These are phyloP conservation scores for Rhynchosporium graminicola DNA, from an alignment of 2,329 filamentous ascomycete species.

Conservation along the genomic window DNA sequence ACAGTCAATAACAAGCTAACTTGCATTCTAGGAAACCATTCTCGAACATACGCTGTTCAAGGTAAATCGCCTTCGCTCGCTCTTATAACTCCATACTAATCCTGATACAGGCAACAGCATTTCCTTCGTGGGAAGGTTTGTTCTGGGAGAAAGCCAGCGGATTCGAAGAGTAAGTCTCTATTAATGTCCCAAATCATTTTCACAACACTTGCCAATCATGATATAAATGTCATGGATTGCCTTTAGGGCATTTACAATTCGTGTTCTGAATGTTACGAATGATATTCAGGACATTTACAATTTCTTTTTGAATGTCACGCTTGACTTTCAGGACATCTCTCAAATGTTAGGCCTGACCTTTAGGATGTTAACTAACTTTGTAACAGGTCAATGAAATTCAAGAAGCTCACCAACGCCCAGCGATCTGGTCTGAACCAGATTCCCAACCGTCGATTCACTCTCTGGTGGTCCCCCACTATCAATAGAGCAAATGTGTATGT, in stretches of 20 bases:
- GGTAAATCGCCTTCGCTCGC: constrained; percentile 9
- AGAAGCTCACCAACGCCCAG: constrained; percentile 97
- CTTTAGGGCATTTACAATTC: neutral
- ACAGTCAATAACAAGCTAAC: too few relatives aligned
- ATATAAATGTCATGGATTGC: neutral
- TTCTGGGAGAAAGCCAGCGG: constrained; percentile 61
- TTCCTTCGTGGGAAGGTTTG: constrained; percentile 94
- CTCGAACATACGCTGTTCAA: constrained; percentile 96
- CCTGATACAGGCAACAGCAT: constrained; percentile 69
- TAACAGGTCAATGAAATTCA: constrained; percentile 79
- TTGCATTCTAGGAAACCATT: constrained; percentile 69
- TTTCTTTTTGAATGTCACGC: neutral
- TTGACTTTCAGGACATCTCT: neutral
- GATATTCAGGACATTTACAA: too few relatives aligned
- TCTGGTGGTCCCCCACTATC: constrained; percentile 96
- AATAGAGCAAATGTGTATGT: constrained; percentile 97
- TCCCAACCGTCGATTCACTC: constrained; percentile 94
- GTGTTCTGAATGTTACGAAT: neutral
- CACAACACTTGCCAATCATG: too few relatives aligned
- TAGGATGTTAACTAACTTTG: constrained; percentile 2
- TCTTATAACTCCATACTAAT: too few relatives aligned
- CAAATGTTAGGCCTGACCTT: neutral
- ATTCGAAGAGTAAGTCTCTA: constrained; percentile 11
- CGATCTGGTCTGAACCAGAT: constrained; percentile 97
- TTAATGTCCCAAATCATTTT: neutral